phyloP scores from a whole-genome alignment of 768 basidiomycete species.

The Naematelia aurantialba region DNA sequence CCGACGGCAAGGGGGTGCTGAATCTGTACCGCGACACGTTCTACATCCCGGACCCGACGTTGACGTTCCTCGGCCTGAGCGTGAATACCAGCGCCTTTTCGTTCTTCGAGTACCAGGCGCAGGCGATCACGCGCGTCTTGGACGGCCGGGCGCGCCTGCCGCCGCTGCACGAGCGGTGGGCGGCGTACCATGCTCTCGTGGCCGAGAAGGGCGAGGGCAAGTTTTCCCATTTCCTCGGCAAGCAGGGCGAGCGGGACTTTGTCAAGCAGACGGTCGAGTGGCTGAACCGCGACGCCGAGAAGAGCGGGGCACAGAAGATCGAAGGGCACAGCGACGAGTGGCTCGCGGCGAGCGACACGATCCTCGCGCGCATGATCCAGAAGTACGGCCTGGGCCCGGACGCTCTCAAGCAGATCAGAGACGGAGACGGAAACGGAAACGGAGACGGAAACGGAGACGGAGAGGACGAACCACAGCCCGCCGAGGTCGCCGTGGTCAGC shows the following conservation, averaged over 20 bases:
- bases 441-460: too few relatives aligned
- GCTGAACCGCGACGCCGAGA: constrained; percentile 32
- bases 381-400: constrained; percentile 15
- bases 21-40: constrained; percentile 53
- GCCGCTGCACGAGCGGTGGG: constrained; percentile 1
- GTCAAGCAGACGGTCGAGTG: constrained; percentile 32
- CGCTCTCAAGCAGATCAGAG: background rate
- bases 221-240: constrained; percentile 26
- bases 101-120: constrained; percentile 37
- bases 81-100: constrained; percentile 37
- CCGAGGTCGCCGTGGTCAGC: background rate
- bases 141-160: constrained; percentile 25
- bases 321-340: constrained; percentile 21
- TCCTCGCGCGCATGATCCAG: constrained; percentile 2
- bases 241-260: constrained; percentile 23
- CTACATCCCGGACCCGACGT: constrained; percentile 55
- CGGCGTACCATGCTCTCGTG: constrained; percentile 10
- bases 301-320: constrained; percentile 18
- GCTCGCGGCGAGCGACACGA: constrained; percentile 12
- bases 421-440: too few relatives aligned
- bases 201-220: constrained; percentile 20
- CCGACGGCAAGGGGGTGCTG: constrained; percentile 53
- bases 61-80: constrained; percentile 49
- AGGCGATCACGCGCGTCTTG: constrained; percentile 32
- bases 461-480: background rate